Evolutionary conservation across 768 basidiomycete species (phyloP), one percentile per base, ranked within the genome.

Genomic region (Hericium erinaceus): DNA sequence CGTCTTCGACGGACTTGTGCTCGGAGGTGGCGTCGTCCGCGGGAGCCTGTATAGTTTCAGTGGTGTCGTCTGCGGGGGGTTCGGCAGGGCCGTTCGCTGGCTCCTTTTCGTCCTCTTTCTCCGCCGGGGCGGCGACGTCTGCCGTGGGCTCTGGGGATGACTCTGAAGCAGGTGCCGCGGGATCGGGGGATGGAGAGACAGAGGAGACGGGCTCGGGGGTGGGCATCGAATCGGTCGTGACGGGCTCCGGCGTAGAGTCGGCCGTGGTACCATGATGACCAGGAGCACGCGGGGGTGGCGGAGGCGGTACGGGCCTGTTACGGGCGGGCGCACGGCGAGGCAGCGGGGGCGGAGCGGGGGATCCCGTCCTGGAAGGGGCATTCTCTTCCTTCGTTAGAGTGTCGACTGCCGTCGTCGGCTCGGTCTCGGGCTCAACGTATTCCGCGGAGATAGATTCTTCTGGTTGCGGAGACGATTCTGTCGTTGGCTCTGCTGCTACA

Each of bases 251-350:
- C 28, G 28, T 33, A 33, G 28, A 33, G 5, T 33, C 28, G 28
- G 28, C 8, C 28, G 22, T 11, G 15, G 58, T 20, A 1, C 54
- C 56, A 1, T 38, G 16, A 46, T 54, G 50, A 12, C 3, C 38
- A 33, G 26, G 38, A 7, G 56, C 46, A 1, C 38, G 54, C 16
- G 54, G 39, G 12, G 59, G 61, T 9, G 38, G 59, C 0, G 59
- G 60, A 12, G 33, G 55, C n/a, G 44, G 44, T 60, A 54, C 57
- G 11, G 75, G 71, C 12, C 77, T 64, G 6, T 70, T 72, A 20
- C 87, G 76, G 1, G 78, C 81, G 51, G 84, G 78, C 0, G 87
- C 87, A 48, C 87, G 74, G 44, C 83, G 76, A 0, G 87, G 87
- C 22, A 89, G 68, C 2, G 86, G 87, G 0, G 87, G 86, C 6